These are phyloP conservation scores for Stenogyne calaminthoides DNA, from an alignment of 305 asterid species.

Conservation along the genomic window DNA sequence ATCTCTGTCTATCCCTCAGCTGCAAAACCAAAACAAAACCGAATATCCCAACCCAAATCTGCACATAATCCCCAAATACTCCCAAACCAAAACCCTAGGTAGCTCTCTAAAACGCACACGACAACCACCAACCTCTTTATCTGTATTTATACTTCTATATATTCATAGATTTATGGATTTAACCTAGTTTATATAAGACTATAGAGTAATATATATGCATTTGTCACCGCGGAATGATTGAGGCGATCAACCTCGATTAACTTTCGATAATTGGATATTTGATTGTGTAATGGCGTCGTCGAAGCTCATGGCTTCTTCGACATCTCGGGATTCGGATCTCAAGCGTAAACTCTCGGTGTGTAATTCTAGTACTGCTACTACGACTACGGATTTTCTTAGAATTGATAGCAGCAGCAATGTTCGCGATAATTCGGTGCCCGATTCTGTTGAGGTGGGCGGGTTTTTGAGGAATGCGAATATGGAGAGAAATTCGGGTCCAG, in stretches of 20 bases:
- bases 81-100: conserved; percentile 58
- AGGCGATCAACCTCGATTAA: conserved; percentile 28
- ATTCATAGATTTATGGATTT: neutral
- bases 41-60: conserved; percentile 22
- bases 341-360: conserved; percentile 53
- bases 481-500: too few species aligned
- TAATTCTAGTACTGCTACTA: conserved; percentile 41
- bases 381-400: conserved; percentile 39
- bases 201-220: too few species aligned
- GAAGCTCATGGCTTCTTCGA: conserved; percentile 64
- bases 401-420: conserved; percentile 35
- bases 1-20: neutral
- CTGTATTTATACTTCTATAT: neutral
- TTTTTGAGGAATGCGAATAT: conserved; percentile 41
- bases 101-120: conserved; percentile 13
- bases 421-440: conserved; percentile 32
- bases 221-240: too few species aligned
- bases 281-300: conserved; percentile 57
- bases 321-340: conserved; percentile 63
- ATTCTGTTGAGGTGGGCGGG: conserved; percentile 39
- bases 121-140: conserved; percentile 3
- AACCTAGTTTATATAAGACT: too few species aligned
- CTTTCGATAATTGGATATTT: conserved; percentile 3
- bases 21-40: neutral
- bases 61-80: conserved; percentile 22